Conservation (phyloP, 2,329 filamentous ascomycete species). For the Diaporthe eres region DNA sequence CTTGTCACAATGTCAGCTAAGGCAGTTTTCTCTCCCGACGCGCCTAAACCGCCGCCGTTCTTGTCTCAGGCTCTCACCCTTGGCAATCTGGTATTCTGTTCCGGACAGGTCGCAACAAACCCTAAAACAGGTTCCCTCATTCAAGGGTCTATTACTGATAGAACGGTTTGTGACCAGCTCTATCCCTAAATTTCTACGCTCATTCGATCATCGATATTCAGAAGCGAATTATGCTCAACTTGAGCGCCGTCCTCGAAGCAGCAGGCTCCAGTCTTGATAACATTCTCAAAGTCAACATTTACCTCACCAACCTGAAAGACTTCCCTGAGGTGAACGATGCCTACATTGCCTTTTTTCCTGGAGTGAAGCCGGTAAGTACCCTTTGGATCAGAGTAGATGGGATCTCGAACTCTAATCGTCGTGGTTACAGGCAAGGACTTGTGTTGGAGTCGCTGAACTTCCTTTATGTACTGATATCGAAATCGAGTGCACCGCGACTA, state of each 20-base stretch:
- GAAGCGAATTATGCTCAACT: not conserved
- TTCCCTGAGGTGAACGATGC: not conserved
- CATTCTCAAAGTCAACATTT: not conserved
- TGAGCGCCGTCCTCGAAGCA: not conserved
- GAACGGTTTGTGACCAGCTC: not conserved
- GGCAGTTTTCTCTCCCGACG: not conserved
- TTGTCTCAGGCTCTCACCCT: not conserved
- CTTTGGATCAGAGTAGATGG: not conserved
- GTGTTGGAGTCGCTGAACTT: not conserved
- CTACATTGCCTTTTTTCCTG: not conserved
- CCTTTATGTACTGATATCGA: not conserved
- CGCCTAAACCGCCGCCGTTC: not conserved
- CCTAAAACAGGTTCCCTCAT: not conserved
- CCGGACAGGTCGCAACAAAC: not conserved
- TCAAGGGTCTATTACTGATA: not conserved
- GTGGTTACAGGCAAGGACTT: not conserved
- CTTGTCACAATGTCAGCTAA: not conserved
- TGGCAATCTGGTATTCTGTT: slow-evolving; percentile 1
- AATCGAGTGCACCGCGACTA: not conserved
- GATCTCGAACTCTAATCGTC: not conserved
- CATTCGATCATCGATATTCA: not conserved
- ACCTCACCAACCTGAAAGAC: not conserved
- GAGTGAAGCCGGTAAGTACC: slow-evolving; percentile 11
- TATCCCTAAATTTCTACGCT: not conserved
- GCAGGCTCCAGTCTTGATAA: not conserved